Percentiles rank a stretch among this genome's conserved stretches.
Conservation (phyloP, 2,329 filamentous ascomycete genomes). For the Phialophora expanda region DNA sequence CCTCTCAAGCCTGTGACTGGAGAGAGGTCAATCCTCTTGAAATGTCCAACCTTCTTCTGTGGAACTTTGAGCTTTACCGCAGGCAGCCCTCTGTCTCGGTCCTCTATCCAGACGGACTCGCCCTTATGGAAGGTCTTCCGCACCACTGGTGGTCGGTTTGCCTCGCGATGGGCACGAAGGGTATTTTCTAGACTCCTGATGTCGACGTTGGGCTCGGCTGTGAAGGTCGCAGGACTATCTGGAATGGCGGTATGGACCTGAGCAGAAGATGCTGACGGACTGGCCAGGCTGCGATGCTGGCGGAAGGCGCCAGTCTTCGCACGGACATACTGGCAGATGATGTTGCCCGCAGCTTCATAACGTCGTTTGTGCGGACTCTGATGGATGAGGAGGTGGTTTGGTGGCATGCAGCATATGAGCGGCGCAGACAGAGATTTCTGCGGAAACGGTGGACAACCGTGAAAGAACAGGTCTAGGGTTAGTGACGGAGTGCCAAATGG, state of each 20-base stretch:
- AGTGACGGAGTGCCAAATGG: neutral
- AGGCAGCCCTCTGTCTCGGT: constrained; percentile 3
- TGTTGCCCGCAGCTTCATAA: constrained; percentile 16
- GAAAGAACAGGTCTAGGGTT: neutral
- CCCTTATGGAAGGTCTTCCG: constrained; percentile 32
- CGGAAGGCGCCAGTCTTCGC: neutral
- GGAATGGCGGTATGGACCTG: neutral
- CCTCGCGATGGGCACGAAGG: constrained; percentile 44
- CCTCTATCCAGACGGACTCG: constrained; percentile 2
- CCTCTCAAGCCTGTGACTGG: constrained; percentile 24
- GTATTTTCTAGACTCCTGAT: constrained; percentile 43
- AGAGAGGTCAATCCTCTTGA: constrained; percentile 13
- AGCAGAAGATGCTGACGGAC: neutral
- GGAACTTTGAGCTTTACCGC: constrained; percentile 1
- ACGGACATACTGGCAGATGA: neutral
- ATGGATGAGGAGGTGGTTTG: constrained; percentile 15
- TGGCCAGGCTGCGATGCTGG: constrained; percentile 8
- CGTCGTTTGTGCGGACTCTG: constrained; percentile 4
- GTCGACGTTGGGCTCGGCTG: constrained; percentile 36
- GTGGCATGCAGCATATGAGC: constrained; percentile 33
- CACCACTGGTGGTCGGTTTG: constrained; percentile 42
- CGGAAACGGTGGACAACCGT: neutral
- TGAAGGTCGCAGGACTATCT: constrained; percentile 4
- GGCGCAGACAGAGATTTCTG: neutral
- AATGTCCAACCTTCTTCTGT: neutral